Evolutionary conservation across 495 filamentous ascomycete genomes (phyloP), one percentile per base, ranked within the genome.

Genomic region (Penicillium egyptiacum): DNA sequence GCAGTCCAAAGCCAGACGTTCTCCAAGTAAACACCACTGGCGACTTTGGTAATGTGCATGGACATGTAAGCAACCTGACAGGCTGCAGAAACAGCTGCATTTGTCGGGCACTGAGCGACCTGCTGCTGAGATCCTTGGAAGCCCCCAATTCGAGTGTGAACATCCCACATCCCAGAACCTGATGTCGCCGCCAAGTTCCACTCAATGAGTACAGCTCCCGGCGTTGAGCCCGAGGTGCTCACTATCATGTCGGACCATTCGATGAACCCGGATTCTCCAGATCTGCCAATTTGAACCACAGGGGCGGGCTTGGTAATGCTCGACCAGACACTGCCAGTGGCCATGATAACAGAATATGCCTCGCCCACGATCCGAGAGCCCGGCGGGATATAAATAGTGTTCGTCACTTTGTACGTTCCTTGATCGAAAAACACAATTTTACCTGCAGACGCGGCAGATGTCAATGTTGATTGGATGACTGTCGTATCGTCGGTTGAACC

Each of bases 161-260:
- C 81, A 57, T 84, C 83, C 83, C 81, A 86, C 68, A 83, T 73
- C 11, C 79, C 80, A 12, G 75, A 76, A 11, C 77, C 79, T 57
- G 71, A 57, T 51, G 74, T 56, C 6, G 69, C 68, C 9, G 73
- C 76, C 47, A 91, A 68, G 67, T 92, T 91, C 82, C 84, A 91
- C 68, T 91, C 80, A 53, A 95, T 84, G 33, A 92, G 77, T 16
- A 85, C 82, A 35, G 87, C 89, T 20, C 90, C 90, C 2, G 85
- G 82, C 0, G 71, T 59, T 23, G 70, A 68, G 26, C 86, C 86
- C 46, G 83, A 80, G 52, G 66, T 89, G 70, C 61, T 82, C 67
- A 76, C 83, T 69, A 84, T 85, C 66, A 85, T 72, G 63, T 87
- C 83, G 19, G 74, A 79, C 72, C 77, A 82, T 64, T 88, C 82